Conservation (phyloP, 805 yeast genomes). For the Nakazawaea wickerhamii region DNA sequence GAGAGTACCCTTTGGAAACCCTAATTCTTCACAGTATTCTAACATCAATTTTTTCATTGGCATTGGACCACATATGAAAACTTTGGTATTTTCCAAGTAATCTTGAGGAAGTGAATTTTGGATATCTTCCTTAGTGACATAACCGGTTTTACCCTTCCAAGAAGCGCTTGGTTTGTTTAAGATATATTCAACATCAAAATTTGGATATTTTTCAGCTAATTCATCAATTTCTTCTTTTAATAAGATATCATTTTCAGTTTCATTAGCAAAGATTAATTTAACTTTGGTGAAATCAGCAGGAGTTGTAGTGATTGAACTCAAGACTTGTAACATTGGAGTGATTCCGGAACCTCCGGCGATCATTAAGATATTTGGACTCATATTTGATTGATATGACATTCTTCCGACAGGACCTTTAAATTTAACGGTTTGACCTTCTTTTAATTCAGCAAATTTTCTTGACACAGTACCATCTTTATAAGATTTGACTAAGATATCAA, state of each 20-base stretch:
- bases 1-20: slow-evolving; percentile 43
- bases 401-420: slow-evolving; percentile 81
- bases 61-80: slow-evolving; percentile 72
- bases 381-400: slow-evolving; percentile 51
- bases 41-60: slow-evolving; percentile 55
- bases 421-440: slow-evolving; percentile 59
- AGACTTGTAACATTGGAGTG: slow-evolving; percentile 82
- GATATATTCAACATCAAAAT: slow-evolving; percentile 55
- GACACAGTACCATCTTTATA: slow-evolving; percentile 70
- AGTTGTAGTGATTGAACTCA: slow-evolving; percentile 63
- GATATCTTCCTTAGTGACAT: slow-evolving; percentile 53
- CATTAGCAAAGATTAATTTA: slow-evolving; percentile 64
- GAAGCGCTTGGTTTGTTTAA: slow-evolving; percentile 41
- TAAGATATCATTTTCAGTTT: slow-evolving; percentile 71
- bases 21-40: slow-evolving; percentile 48
- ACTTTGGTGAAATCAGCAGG: slow-evolving; percentile 61
- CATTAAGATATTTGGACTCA: slow-evolving; percentile 59
- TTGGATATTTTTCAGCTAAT: slow-evolving; percentile 56
- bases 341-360: slow-evolving; percentile 88
- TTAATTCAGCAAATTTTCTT: slow-evolving; percentile 55
- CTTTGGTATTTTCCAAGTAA: slow-evolving; percentile 45
- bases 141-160: slow-evolving; percentile 67
- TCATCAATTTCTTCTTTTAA: slow-evolving; percentile 70
- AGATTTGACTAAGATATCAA: slow-evolving; percentile 73
- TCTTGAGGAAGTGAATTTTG: slow-evolving; percentile 16